Base-by-base conservation (phyloP, 2,329 filamentous ascomycete species). In the Ophiocordyceps polyrhachis-furcata region DNA sequence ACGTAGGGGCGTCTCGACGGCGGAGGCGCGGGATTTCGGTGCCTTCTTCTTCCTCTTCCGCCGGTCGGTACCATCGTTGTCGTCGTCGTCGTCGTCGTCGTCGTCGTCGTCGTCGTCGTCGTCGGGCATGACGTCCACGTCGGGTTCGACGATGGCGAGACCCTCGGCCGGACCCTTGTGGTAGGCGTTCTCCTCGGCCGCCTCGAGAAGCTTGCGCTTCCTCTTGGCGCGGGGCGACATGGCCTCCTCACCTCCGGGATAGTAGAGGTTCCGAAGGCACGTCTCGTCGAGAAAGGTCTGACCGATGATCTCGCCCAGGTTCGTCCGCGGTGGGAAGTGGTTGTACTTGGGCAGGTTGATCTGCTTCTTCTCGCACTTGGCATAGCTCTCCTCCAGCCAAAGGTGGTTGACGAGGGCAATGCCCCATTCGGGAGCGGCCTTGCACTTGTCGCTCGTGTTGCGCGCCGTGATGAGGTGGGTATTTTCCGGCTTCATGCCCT, bases 301-400 rank as follows among this genome's bases (percentile, higher is more conserved):
- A 19, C 91, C 91, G 47, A 94, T 84, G 45, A 96, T 76, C 60
- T 96, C 91, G 44, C 87, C 83, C 6, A 98, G 70, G 57, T 98
- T 96, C 2, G 89, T 96, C 46, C 87, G 75, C 12, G 74, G 72
- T 15, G 91, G 91, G 52, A 96, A 98, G 56, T 87, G 80, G 1
- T 74, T 85, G 58, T 93, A 98, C 49, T 81, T 80, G 9, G 73
- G 68, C 44, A 83, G 75, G 4, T 82, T 81, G 20, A 88, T 65
- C 0, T 76, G 74, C 57, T 85, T 81, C 47, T 81, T 67, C 55
- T 83, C 73, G 66, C 87, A 94, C 58, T 83, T 86, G 2, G 89
- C 86, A 57, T 96, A 98, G 61, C 87, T 93, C 57, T 98, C 91
- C 61, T 98, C 91, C 41, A 98, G 73, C 91, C 91, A 98, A 1